Base-by-base conservation (phyloP, 2,329 filamentous ascomycete genomes). In the Nannizziopsis arthrosporioides region DNA sequence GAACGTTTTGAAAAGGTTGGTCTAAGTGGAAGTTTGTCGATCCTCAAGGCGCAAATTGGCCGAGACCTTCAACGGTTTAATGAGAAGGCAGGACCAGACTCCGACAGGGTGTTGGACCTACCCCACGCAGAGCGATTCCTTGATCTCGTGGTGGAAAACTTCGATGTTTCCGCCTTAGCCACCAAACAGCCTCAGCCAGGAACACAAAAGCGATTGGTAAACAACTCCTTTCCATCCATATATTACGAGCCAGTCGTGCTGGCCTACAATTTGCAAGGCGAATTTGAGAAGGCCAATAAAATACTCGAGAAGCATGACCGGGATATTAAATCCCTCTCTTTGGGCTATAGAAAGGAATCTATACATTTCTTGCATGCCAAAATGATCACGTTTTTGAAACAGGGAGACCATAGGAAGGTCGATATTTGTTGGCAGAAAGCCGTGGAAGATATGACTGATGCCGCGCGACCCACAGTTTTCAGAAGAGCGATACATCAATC, bases 351-450 rank as follows among this genome's bases (percentile, higher is more conserved):
- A 36, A 53, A 8, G 52, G 63, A 1, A 65, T 76, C 81, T 0
- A 64, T 78, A 2, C 62, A 68, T 12, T 65, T 89, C 47, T 65
- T 85, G 17, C 72, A 73, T 43, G 74, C 81, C 7, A 64, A 90
- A 50, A 89, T 94, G 82, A 68, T 73, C 17, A 73, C 78, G 0
- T 75, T 84, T 58, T 67, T 78, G 17, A 30, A 36, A 38, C 68
- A 72, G 44, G 74, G 80, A 14, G 65, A 71, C 35, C 72, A 80
- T 17, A 75, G 78, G 54, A 68, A 74, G 4, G 79, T 90, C 15
- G 73, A 78, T 53, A 64, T 74, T 40, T 80, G 77, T 44, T 94
- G 87, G 86, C 55, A 74, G 1, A 62, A 81, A 19, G 74, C 80
- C 1, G 73, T 82, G 48, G 56, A 69, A 4, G 72, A 73, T 51